phyloP scores from a whole-genome alignment of 2,329 filamentous ascomycete species.

The Aspergillus sp. region DNA sequence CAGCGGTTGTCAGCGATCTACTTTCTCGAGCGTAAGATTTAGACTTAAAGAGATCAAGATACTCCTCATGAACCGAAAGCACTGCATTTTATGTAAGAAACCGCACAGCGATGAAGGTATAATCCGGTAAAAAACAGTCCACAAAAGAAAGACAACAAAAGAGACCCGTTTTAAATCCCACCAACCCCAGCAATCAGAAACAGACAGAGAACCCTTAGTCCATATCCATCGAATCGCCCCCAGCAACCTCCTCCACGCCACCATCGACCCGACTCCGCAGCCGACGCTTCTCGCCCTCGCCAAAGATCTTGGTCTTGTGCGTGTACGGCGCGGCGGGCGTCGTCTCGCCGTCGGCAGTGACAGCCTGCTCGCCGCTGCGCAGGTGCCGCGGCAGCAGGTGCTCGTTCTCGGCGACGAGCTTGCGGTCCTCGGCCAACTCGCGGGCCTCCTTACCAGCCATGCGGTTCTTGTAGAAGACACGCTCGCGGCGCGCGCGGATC shows the following conservation, averaged over 20 bases:
- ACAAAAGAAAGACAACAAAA: background rate
- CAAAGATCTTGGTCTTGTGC: constrained; percentile 2
- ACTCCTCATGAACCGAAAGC: background rate
- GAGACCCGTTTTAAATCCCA: background rate
- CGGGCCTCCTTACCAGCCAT: constrained; percentile 76
- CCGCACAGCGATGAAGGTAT: constrained; percentile 1
- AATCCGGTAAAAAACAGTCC: background rate
- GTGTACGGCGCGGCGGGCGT: background rate
- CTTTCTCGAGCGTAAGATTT: too few species aligned
- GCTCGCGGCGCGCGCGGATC: constrained; percentile 78
- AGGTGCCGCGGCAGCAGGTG: constrained; percentile 78
- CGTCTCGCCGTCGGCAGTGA: background rate
- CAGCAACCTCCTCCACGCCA: constrained; percentile 3
- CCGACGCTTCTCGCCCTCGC: background rate
- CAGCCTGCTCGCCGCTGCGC: constrained; percentile 54
- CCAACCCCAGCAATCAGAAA: background rate
- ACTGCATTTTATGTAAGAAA: constrained; percentile 1
- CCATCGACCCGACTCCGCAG: constrained; percentile 4
- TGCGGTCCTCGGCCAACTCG: constrained; percentile 75
- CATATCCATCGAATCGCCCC: constrained; percentile 6
- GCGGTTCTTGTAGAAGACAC: constrained; percentile 89
- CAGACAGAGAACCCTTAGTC: background rate
- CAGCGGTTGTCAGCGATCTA: too few species aligned
- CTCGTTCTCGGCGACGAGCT: constrained; percentile 86
- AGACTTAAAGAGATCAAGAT: too few species aligned